Evolutionary conservation across 305 asterid genomes (phyloP).

Genomic region (Fraxinus xanthoxyloides): DNA sequence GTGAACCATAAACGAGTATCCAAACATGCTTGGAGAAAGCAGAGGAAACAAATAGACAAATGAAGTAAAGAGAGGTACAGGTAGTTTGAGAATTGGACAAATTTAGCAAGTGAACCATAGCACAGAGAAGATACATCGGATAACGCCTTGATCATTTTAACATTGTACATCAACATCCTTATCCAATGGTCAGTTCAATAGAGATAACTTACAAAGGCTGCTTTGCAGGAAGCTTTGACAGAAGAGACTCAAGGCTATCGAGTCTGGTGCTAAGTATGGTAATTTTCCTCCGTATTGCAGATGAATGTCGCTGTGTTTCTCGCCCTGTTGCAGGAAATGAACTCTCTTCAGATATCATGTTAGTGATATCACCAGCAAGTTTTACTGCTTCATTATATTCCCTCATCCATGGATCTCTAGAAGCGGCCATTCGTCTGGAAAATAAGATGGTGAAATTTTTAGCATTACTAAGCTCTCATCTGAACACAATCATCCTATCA

Average conservation of each 20-base stretch:
- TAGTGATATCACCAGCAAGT: conserved; percentile 79
- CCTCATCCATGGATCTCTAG: conserved; percentile 83
- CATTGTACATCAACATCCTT: neutral
- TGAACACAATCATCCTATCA: neutral
- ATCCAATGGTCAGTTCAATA: neutral
- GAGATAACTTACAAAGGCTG: conserved; percentile 59
- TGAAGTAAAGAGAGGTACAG: neutral
- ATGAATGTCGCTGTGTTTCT: conserved; percentile 80
- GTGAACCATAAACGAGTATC: neutral
- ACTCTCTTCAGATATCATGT: conserved; percentile 83
- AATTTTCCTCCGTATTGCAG: conserved; percentile 85
- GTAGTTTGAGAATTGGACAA: neutral
- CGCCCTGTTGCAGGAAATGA: conserved; percentile 65
- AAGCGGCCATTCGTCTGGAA: conserved; percentile 64
- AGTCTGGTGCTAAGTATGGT: conserved; percentile 81
- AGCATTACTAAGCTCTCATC: neutral
- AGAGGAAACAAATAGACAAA: neutral
- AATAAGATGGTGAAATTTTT: neutral
- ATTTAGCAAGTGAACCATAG: neutral
- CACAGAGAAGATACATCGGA: neutral
- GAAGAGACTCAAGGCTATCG: conserved; percentile 66
- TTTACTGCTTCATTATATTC: conserved; percentile 87
- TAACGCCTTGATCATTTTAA: neutral
- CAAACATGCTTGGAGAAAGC: neutral
- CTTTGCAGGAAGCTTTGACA: conserved; percentile 59